Conservation (phyloP, 164 flowering plant species). For the Vitis rotundifolia region DNA sequence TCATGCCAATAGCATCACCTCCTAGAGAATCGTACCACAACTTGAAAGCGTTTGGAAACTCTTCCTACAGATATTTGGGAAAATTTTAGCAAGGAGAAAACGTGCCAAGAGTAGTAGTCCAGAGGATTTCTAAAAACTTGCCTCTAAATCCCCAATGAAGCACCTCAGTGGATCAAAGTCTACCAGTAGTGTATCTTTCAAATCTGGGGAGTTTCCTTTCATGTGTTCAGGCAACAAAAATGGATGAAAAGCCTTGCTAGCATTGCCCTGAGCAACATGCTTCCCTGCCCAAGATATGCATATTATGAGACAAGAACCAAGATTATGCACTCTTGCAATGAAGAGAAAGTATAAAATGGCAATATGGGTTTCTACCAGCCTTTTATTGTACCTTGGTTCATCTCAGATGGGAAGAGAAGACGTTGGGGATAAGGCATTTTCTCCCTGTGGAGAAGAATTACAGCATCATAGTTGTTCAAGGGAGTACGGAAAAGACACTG, state of each 20-base stretch:
- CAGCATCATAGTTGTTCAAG: conserved; percentile 85
- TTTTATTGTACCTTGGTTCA: conserved; percentile 50
- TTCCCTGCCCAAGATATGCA: conserved; percentile 42
- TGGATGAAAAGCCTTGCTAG: conserved; percentile 70
- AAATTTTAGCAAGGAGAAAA: background rate
- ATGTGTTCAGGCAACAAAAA: conserved; percentile 42
- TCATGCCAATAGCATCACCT: conserved; percentile 90
- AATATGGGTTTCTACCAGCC: background rate
- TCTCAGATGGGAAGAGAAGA: conserved; percentile 79
- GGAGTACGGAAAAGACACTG: conserved; percentile 92
- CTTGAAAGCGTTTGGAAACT: conserved; percentile 51
- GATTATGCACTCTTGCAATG: background rate
- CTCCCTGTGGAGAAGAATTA: conserved; percentile 83
- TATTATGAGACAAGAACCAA: background rate
- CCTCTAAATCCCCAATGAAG: conserved; percentile 71
- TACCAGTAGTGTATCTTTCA: conserved; percentile 64
- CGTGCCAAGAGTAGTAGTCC: background rate
- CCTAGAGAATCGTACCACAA: conserved; percentile 93
- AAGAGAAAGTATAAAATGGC: background rate
- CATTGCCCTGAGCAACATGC: conserved; percentile 61
- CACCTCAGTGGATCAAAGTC: conserved; percentile 82
- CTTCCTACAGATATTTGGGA: conserved; percentile 44
- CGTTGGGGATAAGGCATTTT: conserved; percentile 75
- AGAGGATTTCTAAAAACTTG: conserved; percentile 21
- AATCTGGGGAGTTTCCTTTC: conserved; percentile 40